Evolutionary conservation across 2,329 filamentous ascomycete species (phyloP), one percentile per base, ranked within the genome.

Genomic region (Penicillium fuscoglaucum): DNA sequence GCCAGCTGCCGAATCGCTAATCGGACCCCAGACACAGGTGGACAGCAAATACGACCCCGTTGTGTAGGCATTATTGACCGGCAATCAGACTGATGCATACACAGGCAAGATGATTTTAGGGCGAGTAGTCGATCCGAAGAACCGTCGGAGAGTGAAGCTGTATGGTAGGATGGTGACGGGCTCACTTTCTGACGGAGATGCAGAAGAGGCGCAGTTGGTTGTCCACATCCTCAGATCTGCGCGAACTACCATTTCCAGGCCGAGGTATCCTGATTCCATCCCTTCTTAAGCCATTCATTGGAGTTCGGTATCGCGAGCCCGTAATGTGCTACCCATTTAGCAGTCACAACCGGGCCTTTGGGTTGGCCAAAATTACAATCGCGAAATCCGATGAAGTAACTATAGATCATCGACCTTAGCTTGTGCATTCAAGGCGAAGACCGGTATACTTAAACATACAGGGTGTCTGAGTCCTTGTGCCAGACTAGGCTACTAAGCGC

Each of bases 1-100:
- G 48, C 82, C 85, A 0, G 76, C 93, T 0, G 86, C 84, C 2
- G 79, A 83, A 41, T 82, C 79, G 1, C 80, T 90, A 10, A 78
- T 96, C 4, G 89, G 85, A 1, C 77, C 92, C 1, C 81, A 82
- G 45, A 84, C 83, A 5, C 71, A 80, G 0, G 86, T 91, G 3
- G 87, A 90, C 63, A 76, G 77, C 31, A 72, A 68, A 10, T 74
- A 28, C 24, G 24, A 26, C 24, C 24, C 24, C 24, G 24, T 26
- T 26, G 24, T 26, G 24, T 4, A 26, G 24, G 24, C 24, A 26
- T 26, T 26, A 26, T 26, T 26, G 24, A 26, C 24, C 24, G 24
- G 24, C 24, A 26, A 26, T 26, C 5, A 26, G 5, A 26, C 24
- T 26, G 24, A 26, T 5, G 24, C 24, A 26, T 26, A 26, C 24